Conservation (phyloP, 441 rosid genomes). For the Croton laevigatus region DNA sequence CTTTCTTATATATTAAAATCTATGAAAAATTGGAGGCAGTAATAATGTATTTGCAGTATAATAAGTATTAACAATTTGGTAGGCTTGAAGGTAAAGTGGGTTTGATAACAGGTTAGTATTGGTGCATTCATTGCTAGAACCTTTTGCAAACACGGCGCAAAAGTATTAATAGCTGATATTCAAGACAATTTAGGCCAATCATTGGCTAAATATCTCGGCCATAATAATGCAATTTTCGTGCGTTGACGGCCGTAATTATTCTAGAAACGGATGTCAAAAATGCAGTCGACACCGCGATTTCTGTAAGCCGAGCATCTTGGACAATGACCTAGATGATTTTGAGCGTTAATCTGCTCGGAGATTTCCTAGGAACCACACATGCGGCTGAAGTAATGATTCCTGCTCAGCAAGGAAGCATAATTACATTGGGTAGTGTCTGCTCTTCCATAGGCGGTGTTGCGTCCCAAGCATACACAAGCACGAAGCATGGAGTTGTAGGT, state of each 20-base stretch:
- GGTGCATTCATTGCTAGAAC: constrained; percentile 5
- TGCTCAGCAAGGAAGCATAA: constrained; percentile 33
- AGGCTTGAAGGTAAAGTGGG: constrained; percentile 11
- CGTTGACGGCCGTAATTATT: constrained; percentile 28
- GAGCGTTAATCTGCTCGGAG: constrained; percentile 41
- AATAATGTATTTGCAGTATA: no score
- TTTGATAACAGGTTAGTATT: neutral
- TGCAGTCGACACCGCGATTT: constrained; percentile 31
- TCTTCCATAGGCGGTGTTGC: constrained; percentile 28
- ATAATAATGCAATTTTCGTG: neutral
- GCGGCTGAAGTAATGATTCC: constrained; percentile 44
- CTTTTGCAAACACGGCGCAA: constrained; percentile 6
- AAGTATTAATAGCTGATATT: constrained; percentile 11
- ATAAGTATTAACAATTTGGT: neutral
- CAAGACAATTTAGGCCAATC: constrained; percentile 11
- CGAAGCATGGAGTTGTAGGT: constrained; percentile 43
- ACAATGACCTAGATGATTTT: constrained; percentile 30
- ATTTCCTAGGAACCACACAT: constrained; percentile 39
- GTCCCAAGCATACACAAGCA: constrained; percentile 36
- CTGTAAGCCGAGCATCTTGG: constrained; percentile 29
- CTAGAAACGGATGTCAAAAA: constrained; percentile 31
- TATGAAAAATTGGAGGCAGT: no score
- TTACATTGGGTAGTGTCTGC: constrained; percentile 37
- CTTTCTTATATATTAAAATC: no score
- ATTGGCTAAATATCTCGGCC: neutral